phyloP scores from a whole-genome alignment of 352 stramenopile genomes.

The Albugo candida region DNA sequence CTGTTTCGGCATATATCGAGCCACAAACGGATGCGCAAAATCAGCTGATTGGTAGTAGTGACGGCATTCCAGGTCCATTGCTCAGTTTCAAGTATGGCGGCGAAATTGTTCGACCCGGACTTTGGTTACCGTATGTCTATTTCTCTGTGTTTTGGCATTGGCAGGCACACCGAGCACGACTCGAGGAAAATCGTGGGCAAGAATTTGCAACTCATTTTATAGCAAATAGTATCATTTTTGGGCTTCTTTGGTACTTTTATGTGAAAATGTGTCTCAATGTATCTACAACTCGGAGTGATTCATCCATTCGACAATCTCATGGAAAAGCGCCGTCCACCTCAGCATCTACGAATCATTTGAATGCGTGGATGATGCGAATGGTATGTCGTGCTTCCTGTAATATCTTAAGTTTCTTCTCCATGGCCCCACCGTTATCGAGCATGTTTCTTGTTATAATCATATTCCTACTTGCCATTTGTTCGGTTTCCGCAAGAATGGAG shows the following conservation, averaged over 20 bases:
- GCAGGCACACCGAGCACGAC: conserved; percentile 30
- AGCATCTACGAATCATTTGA: conserved; percentile 39
- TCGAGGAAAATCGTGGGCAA: conserved; percentile 40
- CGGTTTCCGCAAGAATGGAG: conserved; percentile 41
- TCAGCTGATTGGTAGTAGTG: conserved; percentile 7
- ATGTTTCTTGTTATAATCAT: conserved; percentile 10
- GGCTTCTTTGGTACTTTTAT: conserved; percentile 43
- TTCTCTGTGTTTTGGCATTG: conserved; percentile 75
- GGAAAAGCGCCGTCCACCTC: conserved; percentile 27
- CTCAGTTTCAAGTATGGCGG: conserved; percentile 71
- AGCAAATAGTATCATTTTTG: conserved; percentile 35
- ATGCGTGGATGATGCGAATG: conserved; percentile 44
- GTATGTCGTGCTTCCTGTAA: conserved; percentile 60
- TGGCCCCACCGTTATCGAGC: conserved; percentile 45
- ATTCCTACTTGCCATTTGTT: conserved; percentile 10
- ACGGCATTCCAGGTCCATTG: conserved; percentile 38
- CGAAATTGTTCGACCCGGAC: conserved; percentile 51
- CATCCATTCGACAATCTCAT: conserved; percentile 38
- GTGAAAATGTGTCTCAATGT: conserved; percentile 44
- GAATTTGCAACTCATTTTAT: conserved; percentile 40
- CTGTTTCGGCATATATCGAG: no score
- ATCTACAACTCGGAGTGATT: conserved; percentile 36
- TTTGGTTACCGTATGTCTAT: conserved; percentile 64
- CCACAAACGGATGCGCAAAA: conserved; percentile 25
- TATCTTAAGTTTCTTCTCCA: conserved; percentile 40